phyloP scores from a whole-genome alignment of 768 basidiomycete species.

The Mycena crocata region DNA sequence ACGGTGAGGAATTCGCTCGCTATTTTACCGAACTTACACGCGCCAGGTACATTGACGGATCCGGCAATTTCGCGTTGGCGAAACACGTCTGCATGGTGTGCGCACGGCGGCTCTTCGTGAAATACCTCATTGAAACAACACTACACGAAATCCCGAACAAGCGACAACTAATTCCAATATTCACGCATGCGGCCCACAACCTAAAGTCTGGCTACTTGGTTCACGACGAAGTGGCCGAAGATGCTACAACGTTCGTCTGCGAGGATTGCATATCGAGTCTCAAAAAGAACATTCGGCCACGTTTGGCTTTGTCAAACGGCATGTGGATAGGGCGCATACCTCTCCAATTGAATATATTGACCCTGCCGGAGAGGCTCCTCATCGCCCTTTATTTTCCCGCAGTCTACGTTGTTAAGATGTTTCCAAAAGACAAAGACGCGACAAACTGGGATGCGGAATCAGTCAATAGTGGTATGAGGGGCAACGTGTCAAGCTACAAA shows the following conservation, averaged over 20 bases:
- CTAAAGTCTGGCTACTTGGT: too few relatives aligned
- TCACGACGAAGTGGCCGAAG: too few relatives aligned
- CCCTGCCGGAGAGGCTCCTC: slow-evolving; percentile 51
- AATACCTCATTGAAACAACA: background rate
- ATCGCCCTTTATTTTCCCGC: slow-evolving; percentile 46
- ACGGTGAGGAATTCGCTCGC: too few relatives aligned
- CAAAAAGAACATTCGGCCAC: too few relatives aligned
- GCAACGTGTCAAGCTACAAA: slow-evolving; percentile 50
- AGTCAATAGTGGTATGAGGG: slow-evolving; percentile 40
- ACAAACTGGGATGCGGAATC: slow-evolving; percentile 24
- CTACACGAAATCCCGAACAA: background rate
- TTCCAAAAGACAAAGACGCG: slow-evolving; percentile 37
- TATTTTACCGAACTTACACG: too few relatives aligned
- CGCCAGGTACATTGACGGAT: background rate
- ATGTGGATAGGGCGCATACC: slow-evolving; percentile 55
- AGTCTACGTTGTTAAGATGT: slow-evolving; percentile 50
- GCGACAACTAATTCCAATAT: background rate
- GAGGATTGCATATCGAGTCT: too few relatives aligned
- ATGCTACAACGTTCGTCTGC: too few relatives aligned
- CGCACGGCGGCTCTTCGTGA: background rate
- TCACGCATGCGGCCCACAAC: background rate
- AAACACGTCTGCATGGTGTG: background rate
- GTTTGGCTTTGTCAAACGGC: too few relatives aligned
- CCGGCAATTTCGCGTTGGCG: background rate
- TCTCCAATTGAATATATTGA: slow-evolving; percentile 40